phyloP scores from a whole-genome alignment of 148 eudicot species.

The Arbutus unedo region DNA sequence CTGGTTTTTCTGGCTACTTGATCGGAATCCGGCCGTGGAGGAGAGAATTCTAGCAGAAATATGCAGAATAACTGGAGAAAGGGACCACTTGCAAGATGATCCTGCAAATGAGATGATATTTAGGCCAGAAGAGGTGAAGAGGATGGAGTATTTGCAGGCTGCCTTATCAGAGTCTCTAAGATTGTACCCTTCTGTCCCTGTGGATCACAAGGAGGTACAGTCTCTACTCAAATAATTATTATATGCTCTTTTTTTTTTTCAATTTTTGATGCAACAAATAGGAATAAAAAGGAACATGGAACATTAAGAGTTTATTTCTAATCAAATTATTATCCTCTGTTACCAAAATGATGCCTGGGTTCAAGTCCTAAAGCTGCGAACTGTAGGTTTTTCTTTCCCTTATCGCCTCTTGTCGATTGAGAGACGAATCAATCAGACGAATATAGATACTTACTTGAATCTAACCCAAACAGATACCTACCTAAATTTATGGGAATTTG shows the following conservation, averaged over 20 bases:
- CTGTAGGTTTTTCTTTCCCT: neutral
- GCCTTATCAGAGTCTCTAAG: conserved; percentile 91
- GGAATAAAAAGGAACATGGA: neutral
- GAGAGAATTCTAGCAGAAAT: conserved; percentile 61
- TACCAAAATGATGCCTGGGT: neutral
- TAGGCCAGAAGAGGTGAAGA: conserved; percentile 76
- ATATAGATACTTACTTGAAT: neutral
- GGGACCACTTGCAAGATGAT: conserved; percentile 19
- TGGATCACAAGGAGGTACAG: conserved; percentile 91
- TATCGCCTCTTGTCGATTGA: neutral
- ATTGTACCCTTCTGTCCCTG: conserved; percentile 92
- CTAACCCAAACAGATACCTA: neutral
- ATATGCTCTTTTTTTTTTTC: neutral
- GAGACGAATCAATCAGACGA: neutral
- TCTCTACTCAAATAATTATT: neutral
- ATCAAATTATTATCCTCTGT: neutral
- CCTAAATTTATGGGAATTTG: neutral
- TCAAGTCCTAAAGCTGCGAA: neutral
- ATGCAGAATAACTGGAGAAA: conserved; percentile 31
- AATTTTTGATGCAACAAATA: neutral
- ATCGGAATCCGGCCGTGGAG: conserved; percentile 56
- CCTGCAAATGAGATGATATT: conserved; percentile 35
- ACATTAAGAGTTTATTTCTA: neutral
- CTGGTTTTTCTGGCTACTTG: conserved; percentile 89
- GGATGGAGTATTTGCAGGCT: conserved; percentile 90